These are phyloP conservation scores for Myrmaecium sp. DNA, from an alignment of 2,329 filamentous ascomycete species.

Conservation along the genomic window DNA sequence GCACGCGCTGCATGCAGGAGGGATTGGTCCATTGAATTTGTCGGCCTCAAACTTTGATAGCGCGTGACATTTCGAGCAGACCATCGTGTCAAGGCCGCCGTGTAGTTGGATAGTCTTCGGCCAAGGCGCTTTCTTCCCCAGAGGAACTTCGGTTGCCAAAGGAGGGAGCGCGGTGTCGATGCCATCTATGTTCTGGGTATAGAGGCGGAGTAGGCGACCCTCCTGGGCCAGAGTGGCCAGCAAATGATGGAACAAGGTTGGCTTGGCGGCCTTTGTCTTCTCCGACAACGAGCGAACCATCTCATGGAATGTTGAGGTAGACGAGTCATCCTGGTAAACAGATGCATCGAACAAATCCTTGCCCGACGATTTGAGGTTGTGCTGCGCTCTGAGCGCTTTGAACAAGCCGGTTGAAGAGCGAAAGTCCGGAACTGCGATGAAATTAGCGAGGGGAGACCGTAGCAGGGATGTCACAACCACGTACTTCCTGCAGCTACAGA, in stretches of 20 bases:
- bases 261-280: slow-evolving; percentile 58
- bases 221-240: slow-evolving; percentile 79
- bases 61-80: slow-evolving; percentile 79
- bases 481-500: slow-evolving; percentile 85
- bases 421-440: slow-evolving; percentile 66
- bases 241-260: slow-evolving; percentile 85
- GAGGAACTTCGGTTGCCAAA: slow-evolving; percentile 61
- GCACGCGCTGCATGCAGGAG: slow-evolving; percentile 65
- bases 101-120: slow-evolving; percentile 86
- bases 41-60: slow-evolving; percentile 60
- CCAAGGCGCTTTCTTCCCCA: slow-evolving; percentile 78
- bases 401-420: slow-evolving; percentile 84
- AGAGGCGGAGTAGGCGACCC: slow-evolving; percentile 72
- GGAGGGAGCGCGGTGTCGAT: slow-evolving; percentile 75
- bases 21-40: slow-evolving; percentile 68
- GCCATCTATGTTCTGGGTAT: slow-evolving; percentile 93
- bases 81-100: slow-evolving; percentile 87
- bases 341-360: slow-evolving; percentile 96
- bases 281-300: slow-evolving; percentile 86
- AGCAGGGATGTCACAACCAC: slow-evolving; percentile 23
- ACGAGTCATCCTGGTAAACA: slow-evolving; percentile 81
- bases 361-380: slow-evolving; percentile 82
- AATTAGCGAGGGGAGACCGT: slow-evolving; percentile 8
- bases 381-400: slow-evolving; percentile 64
- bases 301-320: slow-evolving; percentile 81